Percentiles rank a stretch among this genome's conserved stretches.
Conservation (phyloP, 176 grass and related monocot genomes). For the Hordeum vulgare region MorexV3_pseudomolecules_assembly NC_058518.1:506834525-506835024, state of each 20-base stretch:
- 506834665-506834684: neutral
- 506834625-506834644: neutral
- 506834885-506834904: neutral
- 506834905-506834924: neutral
- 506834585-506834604: neutral
- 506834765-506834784: neutral
- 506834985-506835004: neutral
- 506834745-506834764: neutral
- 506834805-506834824: neutral
- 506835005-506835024: neutral
- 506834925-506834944: neutral
- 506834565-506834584: conserved; percentile 5
- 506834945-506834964: neutral
- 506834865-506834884: neutral
- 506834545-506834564: conserved; percentile 9
- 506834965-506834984: too few species aligned
- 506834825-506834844: neutral
- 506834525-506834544: neutral
- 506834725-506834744: neutral
- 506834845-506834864: neutral
- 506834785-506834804: neutral
- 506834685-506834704: neutral
- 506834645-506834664: neutral
- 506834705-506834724: neutral
- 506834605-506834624: neutral